A percentile compares a stretch with the other conserved stretches of the same genome.
Evolutionary conservation across 352 stramenopile genomes (phyloP).

Genomic region (Peronospora tabacina): DNA sequence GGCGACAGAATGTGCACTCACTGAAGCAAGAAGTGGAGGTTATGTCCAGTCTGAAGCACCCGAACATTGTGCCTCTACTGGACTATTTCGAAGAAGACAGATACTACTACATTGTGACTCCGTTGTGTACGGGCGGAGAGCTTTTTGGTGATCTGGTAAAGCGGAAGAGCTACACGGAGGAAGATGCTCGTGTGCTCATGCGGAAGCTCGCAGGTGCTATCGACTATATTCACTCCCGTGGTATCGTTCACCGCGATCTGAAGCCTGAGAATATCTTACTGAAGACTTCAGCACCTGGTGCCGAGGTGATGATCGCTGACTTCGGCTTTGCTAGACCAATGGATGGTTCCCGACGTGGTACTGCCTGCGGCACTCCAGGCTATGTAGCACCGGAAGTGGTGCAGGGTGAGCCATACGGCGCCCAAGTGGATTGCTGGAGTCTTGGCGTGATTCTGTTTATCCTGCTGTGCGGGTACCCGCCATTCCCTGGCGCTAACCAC

Average conservation of each 20-base stretch:
- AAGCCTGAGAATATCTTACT: constrained; percentile 88
- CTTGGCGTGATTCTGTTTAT: constrained; percentile 93
- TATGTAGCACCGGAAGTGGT: constrained; percentile 94
- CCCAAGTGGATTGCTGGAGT: constrained; percentile 91
- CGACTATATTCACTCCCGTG: constrained; percentile 87
- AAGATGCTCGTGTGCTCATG: constrained; percentile 89
- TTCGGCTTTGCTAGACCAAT: constrained; percentile 83
- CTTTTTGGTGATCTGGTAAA: constrained; percentile 94
- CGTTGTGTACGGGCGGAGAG: constrained; percentile 81
- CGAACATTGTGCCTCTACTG: constrained; percentile 63
- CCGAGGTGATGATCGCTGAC: constrained; percentile 83
- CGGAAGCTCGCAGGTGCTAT: constrained; percentile 88
- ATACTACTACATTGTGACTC: constrained; percentile 80
- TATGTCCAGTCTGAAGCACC: constrained; percentile 60
- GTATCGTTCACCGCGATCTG: constrained; percentile 89
- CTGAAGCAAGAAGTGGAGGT: constrained; percentile 69
- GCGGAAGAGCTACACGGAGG: constrained; percentile 92
- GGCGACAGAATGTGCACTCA: constrained; percentile 40
- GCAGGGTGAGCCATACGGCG: constrained; percentile 76
- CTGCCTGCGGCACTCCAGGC: constrained; percentile 74
- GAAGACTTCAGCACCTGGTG: constrained; percentile 59
- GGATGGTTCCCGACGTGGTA: constrained; percentile 45
- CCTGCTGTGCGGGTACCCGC: constrained; percentile 88
- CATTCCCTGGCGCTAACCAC: constrained; percentile 71
- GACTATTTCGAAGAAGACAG: constrained; percentile 68